Base-by-base conservation (phyloP, 176 grass and related monocot species). In the Poa pratensis region DNA sequence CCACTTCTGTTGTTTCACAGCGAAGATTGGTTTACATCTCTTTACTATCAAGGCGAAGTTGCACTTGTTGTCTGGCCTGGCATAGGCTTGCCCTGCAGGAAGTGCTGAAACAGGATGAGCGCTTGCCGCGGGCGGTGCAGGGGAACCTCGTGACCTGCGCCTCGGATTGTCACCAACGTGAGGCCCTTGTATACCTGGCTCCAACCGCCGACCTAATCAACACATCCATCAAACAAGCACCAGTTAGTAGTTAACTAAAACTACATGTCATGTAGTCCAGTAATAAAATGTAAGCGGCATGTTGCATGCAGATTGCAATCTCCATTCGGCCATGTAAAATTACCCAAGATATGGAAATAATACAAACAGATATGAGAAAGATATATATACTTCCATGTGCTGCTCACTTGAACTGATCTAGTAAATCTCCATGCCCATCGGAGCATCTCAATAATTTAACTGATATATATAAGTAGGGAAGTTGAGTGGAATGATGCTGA, bases 151-250 rank as follows among this genome's bases (percentile, higher is more conserved):
- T 88, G 86, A 7, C 69, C 75, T 0, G 86, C 79, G 0, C 79
- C 79, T 19, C 79, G 71, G 19, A 87, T 12, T 0, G 71, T 82
- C 61, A 87, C 86, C 14, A 87, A 18, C 5, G 60, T 87, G 0
- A 87, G 60, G 49, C 79, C 86, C 49, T 59, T 17, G 19, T 82
- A 87, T 19, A 87, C 86, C 73, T 87, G 79, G 15, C 79, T 87
- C 86, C 86, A 87, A 6, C 86, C 86, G 7, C 86, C 86, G 19
- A 88, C 86, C 86, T 88, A 60, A 49, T 50, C 4, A 70, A 73
- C 0, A 27, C 27, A 75, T 9, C 39, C 24, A 37, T 59, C 59
- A 28, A 7, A 70, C 52, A n/a, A 16, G 0, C 5, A 83, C 27
- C 30, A 8, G 24, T 73, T 22, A 72, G 46, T 15, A 15, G 13